Percentiles rank a stretch among this genome's conserved stretches.
These are phyloP conservation scores for Macrolepiota fuliginosa DNA, from an alignment of 768 basidiomycete genomes.

Conservation along the genomic window DNA sequence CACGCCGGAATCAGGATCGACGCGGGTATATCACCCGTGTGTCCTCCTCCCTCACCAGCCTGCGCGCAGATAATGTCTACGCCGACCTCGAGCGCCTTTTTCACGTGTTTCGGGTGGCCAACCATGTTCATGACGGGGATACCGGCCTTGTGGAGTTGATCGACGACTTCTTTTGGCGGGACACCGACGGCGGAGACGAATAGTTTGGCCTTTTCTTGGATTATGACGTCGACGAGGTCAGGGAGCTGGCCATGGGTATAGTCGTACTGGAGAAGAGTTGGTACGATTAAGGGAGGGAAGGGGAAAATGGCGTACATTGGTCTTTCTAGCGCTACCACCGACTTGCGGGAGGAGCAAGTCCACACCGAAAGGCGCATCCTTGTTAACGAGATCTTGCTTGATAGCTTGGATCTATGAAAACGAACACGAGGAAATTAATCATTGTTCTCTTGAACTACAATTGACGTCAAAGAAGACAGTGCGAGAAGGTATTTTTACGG, in stretches of 20 bases:
- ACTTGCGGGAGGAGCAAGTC: conserved; percentile 88
- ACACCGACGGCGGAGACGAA: conserved; percentile 93
- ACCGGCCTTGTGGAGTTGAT: conserved; percentile 78
- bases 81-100: conserved; percentile 77
- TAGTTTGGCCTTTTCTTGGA: conserved; percentile 83
- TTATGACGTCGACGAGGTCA: conserved; percentile 86
- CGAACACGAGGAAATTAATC: conserved; percentile 17
- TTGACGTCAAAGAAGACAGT: conserved; percentile 12
- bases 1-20: conserved; percentile 89
- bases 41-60: conserved; percentile 88
- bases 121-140: conserved; percentile 96
- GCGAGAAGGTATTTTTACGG: background rate
- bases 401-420: conserved; percentile 60
- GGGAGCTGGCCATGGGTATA: conserved; percentile 87
- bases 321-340: conserved; percentile 86
- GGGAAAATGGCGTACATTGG: conserved; percentile 55
- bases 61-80: conserved; percentile 95
- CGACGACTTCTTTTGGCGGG: conserved; percentile 77
- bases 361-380: conserved; percentile 84
- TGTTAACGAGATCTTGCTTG: conserved; percentile 71
- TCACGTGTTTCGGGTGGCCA: conserved; percentile 89
- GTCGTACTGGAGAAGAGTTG: conserved; percentile 52
- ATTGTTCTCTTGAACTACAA: conserved; percentile 1
- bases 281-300: background rate
- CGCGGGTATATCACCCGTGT: conserved; percentile 82